phyloP scores from a whole-genome alignment of 768 basidiomycete species.

The Goffeauzyma gilvescens region DNA sequence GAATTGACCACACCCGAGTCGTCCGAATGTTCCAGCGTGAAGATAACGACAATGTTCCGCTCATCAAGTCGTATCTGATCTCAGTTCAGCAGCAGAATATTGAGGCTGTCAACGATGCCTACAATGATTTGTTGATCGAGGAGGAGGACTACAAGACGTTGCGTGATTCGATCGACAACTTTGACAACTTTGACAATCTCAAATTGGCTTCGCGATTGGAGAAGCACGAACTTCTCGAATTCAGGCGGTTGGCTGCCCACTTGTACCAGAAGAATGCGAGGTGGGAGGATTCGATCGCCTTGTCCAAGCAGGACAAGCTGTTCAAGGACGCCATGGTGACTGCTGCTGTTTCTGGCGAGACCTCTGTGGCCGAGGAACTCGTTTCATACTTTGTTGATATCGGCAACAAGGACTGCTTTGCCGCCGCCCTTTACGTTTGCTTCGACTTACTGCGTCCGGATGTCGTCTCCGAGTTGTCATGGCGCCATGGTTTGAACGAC shows the following conservation, averaged over 20 bases:
- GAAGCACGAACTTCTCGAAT: conserved; percentile 78
- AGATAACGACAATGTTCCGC: conserved; percentile 83
- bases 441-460: conserved; percentile 91
- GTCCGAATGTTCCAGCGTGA: conserved; percentile 68
- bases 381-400: conserved; percentile 94
- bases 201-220: conserved; percentile 67
- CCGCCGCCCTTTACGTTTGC: conserved; percentile 70
- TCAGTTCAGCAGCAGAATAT: conserved; percentile 93
- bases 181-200: conserved; percentile 92
- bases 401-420: conserved; percentile 95
- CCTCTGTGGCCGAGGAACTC: conserved; percentile 82
- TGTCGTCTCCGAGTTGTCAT: conserved; percentile 80
- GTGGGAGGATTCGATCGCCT: conserved; percentile 89
- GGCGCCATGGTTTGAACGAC: conserved; percentile 89
- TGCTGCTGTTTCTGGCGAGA: conserved; percentile 62
- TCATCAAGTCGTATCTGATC: conserved; percentile 89
- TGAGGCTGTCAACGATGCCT: conserved; percentile 92
- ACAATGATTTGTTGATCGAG: conserved; percentile 93
- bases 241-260: conserved; percentile 81
- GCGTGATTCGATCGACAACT: conserved; percentile 91
- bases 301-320: conserved; percentile 89
- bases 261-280: conserved; percentile 88
- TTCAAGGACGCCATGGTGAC: conserved; percentile 95
- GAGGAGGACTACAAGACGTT: conserved; percentile 98
- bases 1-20: conserved; percentile 86